These are phyloP conservation scores for Geranium incanum DNA, from an alignment of 441 rosid genomes.

Conservation along the genomic window DNA sequence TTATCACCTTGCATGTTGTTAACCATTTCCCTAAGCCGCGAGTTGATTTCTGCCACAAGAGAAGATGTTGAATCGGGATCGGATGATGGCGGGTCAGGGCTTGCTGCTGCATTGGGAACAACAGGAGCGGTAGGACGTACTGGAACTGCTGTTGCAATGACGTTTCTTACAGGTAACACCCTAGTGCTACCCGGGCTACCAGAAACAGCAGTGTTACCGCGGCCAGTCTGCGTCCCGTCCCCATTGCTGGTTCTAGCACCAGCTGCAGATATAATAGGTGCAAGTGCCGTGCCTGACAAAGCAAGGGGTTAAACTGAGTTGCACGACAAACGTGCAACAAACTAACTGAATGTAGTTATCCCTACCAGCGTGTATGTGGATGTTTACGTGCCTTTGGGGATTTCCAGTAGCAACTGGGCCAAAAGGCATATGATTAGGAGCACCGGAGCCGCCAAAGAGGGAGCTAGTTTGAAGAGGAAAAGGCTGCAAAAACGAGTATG, in stretches of 20 bases:
- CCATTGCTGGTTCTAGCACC: slow-evolving; percentile 47
- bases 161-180: slow-evolving; percentile 42
- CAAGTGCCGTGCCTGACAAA: slow-evolving; percentile 45
- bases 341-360: slow-evolving; percentile 5
- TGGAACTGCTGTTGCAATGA: slow-evolving; percentile 43
- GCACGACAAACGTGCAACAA: too few species aligned
- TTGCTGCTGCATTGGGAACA: slow-evolving; percentile 33
- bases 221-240: slow-evolving; percentile 47
- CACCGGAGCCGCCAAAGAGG: slow-evolving; percentile 52
- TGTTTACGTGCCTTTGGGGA: slow-evolving; percentile 71
- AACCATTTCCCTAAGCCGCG: slow-evolving; percentile 38
- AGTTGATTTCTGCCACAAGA: slow-evolving; percentile 36
- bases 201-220: slow-evolving; percentile 29
- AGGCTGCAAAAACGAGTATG: slow-evolving; percentile 49
- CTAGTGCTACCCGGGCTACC: slow-evolving; percentile 33
- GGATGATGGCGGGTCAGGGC: slow-evolving; percentile 33
- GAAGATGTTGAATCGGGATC: slow-evolving; percentile 33
- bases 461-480: slow-evolving; percentile 75
- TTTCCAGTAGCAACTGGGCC: slow-evolving; percentile 61
- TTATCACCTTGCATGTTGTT: slow-evolving; percentile 43
- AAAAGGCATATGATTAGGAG: slow-evolving; percentile 38
- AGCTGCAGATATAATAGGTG: slow-evolving; percentile 50
- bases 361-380: slow-evolving; percentile 96
- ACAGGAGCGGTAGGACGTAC: slow-evolving; percentile 31
- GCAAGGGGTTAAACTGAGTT: slow-evolving; percentile 18